phyloP scores from a whole-genome alignment of 208 protist genomes.

The Blastocrithidia nonstop region DNA sequence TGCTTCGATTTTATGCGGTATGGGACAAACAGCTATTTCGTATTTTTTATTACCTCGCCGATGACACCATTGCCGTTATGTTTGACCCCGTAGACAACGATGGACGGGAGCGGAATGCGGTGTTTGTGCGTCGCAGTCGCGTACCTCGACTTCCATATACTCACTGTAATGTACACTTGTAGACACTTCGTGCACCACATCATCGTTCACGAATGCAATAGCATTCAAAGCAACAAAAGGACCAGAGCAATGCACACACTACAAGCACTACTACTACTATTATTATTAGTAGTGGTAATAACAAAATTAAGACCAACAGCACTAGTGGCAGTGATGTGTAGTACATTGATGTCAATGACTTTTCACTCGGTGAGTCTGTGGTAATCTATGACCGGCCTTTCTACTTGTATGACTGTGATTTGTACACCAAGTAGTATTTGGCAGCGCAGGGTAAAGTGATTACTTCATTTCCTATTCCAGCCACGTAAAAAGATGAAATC shows the following conservation, averaged over 20 bases:
- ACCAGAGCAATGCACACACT: no score
- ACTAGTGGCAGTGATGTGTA: no score
- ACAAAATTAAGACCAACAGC: no score
- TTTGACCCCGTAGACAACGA: constrained; percentile 83
- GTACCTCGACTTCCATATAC: constrained; percentile 55
- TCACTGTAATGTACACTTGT: constrained; percentile 15
- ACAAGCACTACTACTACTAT: no score
- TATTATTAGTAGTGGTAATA: no score
- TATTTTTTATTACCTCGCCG: constrained; percentile 92
- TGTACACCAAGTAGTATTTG: constrained; percentile 83
- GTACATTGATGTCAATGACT: constrained; percentile 60
- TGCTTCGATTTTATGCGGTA: constrained; percentile 89
- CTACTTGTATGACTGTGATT: constrained; percentile 90
- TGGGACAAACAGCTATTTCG: constrained; percentile 90
- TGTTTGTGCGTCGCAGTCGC: constrained; percentile 78
- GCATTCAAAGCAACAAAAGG: no score
- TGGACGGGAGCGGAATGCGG: constrained; percentile 87
- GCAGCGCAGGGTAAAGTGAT: constrained; percentile 17
- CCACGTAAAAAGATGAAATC: no score
- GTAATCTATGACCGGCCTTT: constrained; percentile 71
- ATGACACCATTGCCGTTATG: constrained; percentile 89
- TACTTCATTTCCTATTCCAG: no score
- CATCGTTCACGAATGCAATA: no score
- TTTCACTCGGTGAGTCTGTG: constrained; percentile 67
- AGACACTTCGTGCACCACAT: constrained; percentile 55